phyloP scores from a whole-genome alignment of 352 stramenopile species.

The Achlya hypogyna region DNA sequence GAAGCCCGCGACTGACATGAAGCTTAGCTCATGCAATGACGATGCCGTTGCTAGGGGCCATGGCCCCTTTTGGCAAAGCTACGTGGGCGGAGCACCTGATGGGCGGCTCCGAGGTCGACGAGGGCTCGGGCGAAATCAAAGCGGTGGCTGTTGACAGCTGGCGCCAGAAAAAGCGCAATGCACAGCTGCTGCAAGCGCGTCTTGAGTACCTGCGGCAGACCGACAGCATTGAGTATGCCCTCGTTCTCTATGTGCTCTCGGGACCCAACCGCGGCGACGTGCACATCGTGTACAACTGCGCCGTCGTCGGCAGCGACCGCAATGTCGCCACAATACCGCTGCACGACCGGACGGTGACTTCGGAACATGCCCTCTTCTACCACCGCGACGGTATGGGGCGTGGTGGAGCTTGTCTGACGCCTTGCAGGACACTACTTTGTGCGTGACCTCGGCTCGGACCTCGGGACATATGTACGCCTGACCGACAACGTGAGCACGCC shows the following conservation, averaged over 20 bases:
- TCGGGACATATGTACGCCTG: constrained; percentile 64
- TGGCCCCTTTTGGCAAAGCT: background rate
- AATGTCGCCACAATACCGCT: constrained; percentile 58
- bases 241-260: constrained; percentile 73
- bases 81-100: background rate
- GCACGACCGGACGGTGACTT: constrained; percentile 55
- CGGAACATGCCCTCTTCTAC: constrained; percentile 52
- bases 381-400: constrained; percentile 43
- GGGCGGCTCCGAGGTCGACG: background rate
- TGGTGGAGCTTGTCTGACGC: no score
- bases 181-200: constrained; percentile 47
- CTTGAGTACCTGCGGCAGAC: constrained; percentile 48
- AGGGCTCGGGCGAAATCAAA: background rate
- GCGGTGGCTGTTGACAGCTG: constrained; percentile 22
- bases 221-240: constrained; percentile 34
- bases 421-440: constrained; percentile 50
- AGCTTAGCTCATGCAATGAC: background rate
- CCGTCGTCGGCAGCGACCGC: constrained; percentile 40
- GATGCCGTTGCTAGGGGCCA: background rate
- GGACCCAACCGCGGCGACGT: constrained; percentile 67
- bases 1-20: background rate
- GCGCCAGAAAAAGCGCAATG: constrained; percentile 72
- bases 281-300: constrained; percentile 58
- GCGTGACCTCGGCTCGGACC: constrained; percentile 57
- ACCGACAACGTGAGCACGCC: constrained; percentile 58